Conservation (phyloP, 108 stramenopile species). For the Skeletonema grethae region DNA sequence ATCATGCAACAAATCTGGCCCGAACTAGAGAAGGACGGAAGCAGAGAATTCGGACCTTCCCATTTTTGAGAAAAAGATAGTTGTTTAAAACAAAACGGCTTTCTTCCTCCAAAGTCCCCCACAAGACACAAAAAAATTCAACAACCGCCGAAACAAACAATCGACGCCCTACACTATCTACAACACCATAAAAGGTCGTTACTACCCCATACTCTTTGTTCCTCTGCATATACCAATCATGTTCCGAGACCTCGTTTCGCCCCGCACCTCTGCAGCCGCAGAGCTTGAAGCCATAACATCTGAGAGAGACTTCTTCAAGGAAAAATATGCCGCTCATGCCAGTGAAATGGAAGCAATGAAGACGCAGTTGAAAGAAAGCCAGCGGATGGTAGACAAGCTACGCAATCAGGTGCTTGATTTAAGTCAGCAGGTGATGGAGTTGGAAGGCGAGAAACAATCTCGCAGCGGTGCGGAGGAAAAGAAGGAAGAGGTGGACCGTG, state of each 20-base stretch:
- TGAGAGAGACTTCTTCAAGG: conserved; percentile 50
- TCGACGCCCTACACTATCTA: no score
- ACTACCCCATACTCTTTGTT: no score
- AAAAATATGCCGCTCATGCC: conserved; percentile 45
- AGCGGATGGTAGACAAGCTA: conserved; percentile 40
- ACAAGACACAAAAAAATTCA: no score
- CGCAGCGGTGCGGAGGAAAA: not conserved
- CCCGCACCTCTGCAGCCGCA: conserved; percentile 7
- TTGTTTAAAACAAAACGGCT: no score
- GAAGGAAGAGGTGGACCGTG: not conserved
- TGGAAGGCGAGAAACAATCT: conserved; percentile 20
- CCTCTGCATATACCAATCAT: conserved; percentile 5
- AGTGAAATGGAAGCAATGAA: conserved; percentile 31
- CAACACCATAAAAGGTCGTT: no score
- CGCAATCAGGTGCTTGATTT: conserved; percentile 38
- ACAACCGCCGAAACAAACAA: no score
- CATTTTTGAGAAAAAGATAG: no score
- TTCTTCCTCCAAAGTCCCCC: no score
- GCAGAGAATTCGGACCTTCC: no score
- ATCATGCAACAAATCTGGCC: no score
- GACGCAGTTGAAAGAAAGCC: conserved; percentile 38
- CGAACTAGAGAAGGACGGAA: no score
- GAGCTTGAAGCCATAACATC: conserved; percentile 46
- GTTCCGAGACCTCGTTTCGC: conserved; percentile 28
- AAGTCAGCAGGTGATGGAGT: conserved; percentile 25